Base-by-base conservation (phyloP, 495 filamentous ascomycete genomes). In the Tetracladium marchalianum region DNA sequence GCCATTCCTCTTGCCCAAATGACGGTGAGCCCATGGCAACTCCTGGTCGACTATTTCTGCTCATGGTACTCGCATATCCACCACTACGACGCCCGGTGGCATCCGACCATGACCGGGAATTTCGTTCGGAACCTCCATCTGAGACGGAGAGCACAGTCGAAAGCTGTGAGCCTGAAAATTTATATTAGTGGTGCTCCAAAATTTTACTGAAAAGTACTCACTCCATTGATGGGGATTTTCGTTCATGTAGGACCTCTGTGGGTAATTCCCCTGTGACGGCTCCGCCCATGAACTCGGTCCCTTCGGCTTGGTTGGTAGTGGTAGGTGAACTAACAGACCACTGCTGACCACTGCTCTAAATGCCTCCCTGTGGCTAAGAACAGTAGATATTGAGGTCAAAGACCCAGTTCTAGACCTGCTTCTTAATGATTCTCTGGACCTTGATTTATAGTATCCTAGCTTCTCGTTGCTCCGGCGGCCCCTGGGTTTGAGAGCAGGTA, bases 61-160 rank as follows among this genome's bases (percentile, higher is more conserved):
- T 65, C 39, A 61, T 63, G 15, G 52, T 55, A 18, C 61, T 59
- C 4, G 66, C 65, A n/a, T 60, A 62, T 11, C 57, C 56, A 33
- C 52, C 49, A 53, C 52, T 59, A 40, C 47, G 38, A 15, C 56
- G 43, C 18, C 56, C 49, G 46, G 44, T 49, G 41, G 46, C 35
- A 11, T 52, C 49, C 12, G 71, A 75, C 31, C 59, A 63, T 7
- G 67, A 65, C n/a, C 66, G 67, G 16, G 68, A 70, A 22, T 57
- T 55, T 50, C 71, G 73, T 41, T 64, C 63, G 12, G 50, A 64
- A 38, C 73, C 71, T 64, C 77, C 77, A 46, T 81, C 77, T 16
- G 84, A 87, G 42, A 75, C 56, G 33, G 56, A 59, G 56, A 53
- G 72, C 24, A 87, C 81, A 13, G 82, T 81, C 15, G 84, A 86